These are phyloP conservation scores for Pleurozium schreberi DNA, from an alignment of 225 moss, liverwort and hornwort species.

Conservation along the genomic window DNA sequence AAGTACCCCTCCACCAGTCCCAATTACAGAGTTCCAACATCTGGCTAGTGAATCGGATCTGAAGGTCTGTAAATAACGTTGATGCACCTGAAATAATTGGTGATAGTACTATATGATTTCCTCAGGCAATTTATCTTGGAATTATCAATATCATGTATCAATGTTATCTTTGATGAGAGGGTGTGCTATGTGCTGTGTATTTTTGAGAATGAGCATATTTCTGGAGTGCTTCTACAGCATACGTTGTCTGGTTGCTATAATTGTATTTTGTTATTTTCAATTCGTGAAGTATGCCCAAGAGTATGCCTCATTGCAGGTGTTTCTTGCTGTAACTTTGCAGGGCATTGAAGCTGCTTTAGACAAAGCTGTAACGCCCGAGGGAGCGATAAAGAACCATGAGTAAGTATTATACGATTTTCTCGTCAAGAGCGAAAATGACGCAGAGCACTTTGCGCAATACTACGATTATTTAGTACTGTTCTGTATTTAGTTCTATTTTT, in stretches of 20 bases:
- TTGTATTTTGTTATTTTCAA: not conserved
- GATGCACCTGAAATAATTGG: not conserved
- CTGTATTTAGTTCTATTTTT: not conserved
- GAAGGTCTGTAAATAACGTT: constrained; percentile 40
- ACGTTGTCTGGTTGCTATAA: not conserved
- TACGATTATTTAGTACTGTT: not conserved
- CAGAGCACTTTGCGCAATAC: not conserved
- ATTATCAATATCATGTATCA: not conserved
- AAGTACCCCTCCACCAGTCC: constrained; percentile 45
- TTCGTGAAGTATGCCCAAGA: not conserved
- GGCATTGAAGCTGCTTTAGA: constrained; percentile 96
- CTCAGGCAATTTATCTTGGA: not conserved
- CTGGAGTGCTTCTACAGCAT: not conserved
- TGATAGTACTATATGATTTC: not conserved
- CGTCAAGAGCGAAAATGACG: not conserved
- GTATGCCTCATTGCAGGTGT: not conserved
- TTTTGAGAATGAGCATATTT: not conserved
- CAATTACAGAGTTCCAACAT: constrained; percentile 86
- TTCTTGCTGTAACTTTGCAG: constrained; percentile 26
- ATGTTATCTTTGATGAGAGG: not conserved
- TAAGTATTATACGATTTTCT: constrained; percentile 9
- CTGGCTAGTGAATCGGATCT: constrained; percentile 91
- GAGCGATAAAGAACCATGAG: constrained; percentile 80
- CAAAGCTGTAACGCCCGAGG: constrained; percentile 78
- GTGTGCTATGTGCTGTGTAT: not conserved